phyloP scores from a whole-genome alignment of 345 rosid genomes.

The Turnera subulata region DNA sequence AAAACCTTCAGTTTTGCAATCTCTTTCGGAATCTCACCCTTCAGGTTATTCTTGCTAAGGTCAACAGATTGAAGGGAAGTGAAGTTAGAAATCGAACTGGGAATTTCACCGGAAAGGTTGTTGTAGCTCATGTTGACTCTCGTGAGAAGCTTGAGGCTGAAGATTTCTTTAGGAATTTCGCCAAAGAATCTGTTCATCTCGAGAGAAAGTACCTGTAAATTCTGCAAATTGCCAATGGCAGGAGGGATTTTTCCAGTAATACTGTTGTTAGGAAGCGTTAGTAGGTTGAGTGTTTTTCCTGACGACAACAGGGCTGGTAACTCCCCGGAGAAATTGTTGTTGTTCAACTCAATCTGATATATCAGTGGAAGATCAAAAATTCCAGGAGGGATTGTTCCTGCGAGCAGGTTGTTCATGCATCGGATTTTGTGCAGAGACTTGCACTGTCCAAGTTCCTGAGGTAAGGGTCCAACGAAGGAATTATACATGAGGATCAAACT shows the following conservation, averaged over 20 bases:
- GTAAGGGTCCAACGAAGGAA: constrained; percentile 69
- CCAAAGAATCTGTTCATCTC: constrained; percentile 55
- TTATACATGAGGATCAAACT: constrained; percentile 59
- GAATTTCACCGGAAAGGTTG: constrained; percentile 57
- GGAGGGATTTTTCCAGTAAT: constrained; percentile 65
- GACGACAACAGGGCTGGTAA: constrained; percentile 66
- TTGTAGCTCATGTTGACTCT: constrained; percentile 52
- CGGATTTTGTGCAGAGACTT: constrained; percentile 54
- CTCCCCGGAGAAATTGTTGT: constrained; percentile 68
- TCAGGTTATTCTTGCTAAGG: constrained; percentile 57
- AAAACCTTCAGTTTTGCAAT: constrained; percentile 43
- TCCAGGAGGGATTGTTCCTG: constrained; percentile 69
- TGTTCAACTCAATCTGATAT: constrained; percentile 45
- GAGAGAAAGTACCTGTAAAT: constrained; percentile 42
- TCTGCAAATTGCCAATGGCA: constrained; percentile 45
- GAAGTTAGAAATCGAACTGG: constrained; percentile 43
- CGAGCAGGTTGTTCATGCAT: constrained; percentile 43
- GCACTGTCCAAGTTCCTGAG: constrained; percentile 64
- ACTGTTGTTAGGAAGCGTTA: constrained; percentile 52
- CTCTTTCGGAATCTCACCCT: constrained; percentile 58
- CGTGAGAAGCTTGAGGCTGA: constrained; percentile 40
- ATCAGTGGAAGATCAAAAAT: constrained; percentile 49
- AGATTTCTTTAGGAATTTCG: constrained; percentile 49
- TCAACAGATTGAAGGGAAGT: constrained; percentile 51
- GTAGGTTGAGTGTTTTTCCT: constrained; percentile 31